A percentile compares a stretch with the other conserved stretches of the same genome.
Conservation (phyloP, 805 yeast genomes). For the Kregervanrija pseudodelftensis region DNA sequence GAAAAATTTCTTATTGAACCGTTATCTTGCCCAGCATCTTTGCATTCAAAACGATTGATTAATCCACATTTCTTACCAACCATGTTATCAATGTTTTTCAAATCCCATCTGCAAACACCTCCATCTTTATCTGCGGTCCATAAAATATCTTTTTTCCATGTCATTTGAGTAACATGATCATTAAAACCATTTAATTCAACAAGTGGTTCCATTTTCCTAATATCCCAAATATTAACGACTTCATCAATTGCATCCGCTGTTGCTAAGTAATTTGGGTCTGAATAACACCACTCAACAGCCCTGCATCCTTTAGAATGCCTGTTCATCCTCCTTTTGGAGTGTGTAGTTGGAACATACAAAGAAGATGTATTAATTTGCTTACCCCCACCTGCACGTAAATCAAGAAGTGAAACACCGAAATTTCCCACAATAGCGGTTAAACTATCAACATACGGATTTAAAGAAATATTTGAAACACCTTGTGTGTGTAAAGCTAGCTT, state of each 20-base stretch:
- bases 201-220: slow-evolving; percentile 48
- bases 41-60: not conserved
- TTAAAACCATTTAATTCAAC: slow-evolving; percentile 50
- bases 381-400: slow-evolving; percentile 56
- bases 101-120: slow-evolving; percentile 54
- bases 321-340: too few species aligned
- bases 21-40: not conserved
- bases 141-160: slow-evolving; percentile 45
- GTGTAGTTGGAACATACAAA: slow-evolving; percentile 2
- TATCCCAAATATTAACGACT: slow-evolving; percentile 67
- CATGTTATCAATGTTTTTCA: not conserved
- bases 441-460: slow-evolving; percentile 39
- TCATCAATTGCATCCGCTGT: slow-evolving; percentile 46
- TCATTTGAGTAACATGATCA: slow-evolving; percentile 46
- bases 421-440: slow-evolving; percentile 59
- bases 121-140: slow-evolving; percentile 62
- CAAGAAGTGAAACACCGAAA: slow-evolving; percentile 70
- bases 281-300: slow-evolving; percentile 55
- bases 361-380: slow-evolving; percentile 20
- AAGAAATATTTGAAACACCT: slow-evolving; percentile 47
- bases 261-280: slow-evolving; percentile 54
- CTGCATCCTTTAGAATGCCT: slow-evolving; percentile 26
- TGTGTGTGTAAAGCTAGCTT: slow-evolving; percentile 42
- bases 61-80: not conserved
- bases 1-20: not conserved